phyloP scores from a whole-genome alignment of 768 basidiomycete genomes.

The Collybia mongolica region DNA sequence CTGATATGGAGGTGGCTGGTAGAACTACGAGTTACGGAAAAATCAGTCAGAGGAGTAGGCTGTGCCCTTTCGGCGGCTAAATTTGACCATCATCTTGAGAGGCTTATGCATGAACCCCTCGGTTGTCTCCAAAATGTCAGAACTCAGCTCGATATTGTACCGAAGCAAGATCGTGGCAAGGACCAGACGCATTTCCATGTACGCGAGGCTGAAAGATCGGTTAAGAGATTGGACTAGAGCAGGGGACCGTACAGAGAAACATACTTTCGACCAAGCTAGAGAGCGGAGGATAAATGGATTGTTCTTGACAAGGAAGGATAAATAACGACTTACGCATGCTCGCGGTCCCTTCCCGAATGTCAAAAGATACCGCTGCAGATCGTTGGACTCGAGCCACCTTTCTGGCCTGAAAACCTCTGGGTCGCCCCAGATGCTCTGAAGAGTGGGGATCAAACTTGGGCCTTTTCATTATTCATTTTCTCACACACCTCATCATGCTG shows the following conservation, averaged over 20 bases:
- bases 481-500: conserved; percentile 19
- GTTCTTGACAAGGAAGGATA: neutral
- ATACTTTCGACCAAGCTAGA: conserved; percentile 22
- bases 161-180: conserved; percentile 22
- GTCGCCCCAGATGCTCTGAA: conserved; percentile 28
- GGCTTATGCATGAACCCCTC: conserved; percentile 31
- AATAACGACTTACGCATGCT: conserved; percentile 23
- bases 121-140: conserved; percentile 17
- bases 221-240: conserved; percentile 3
- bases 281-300: neutral
- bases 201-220: conserved; percentile 18
- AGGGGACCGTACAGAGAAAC: neutral
- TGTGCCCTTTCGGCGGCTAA: conserved; percentile 6
- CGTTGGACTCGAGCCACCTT: conserved; percentile 29
- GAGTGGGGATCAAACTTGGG: too few species aligned
- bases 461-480: too few species aligned
- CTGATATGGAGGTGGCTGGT: too few species aligned
- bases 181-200: conserved; percentile 25
- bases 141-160: conserved; percentile 20
- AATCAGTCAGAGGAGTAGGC: conserved; percentile 1
- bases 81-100: conserved; percentile 16
- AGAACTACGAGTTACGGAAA: too few species aligned
- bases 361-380: conserved; percentile 22
- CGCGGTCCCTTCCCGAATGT: conserved; percentile 30
- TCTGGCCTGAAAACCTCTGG: conserved; percentile 31